These are phyloP conservation scores for Eutrema yunnanense DNA, from an alignment of 345 rosid genomes.

Conservation along the genomic window DNA sequence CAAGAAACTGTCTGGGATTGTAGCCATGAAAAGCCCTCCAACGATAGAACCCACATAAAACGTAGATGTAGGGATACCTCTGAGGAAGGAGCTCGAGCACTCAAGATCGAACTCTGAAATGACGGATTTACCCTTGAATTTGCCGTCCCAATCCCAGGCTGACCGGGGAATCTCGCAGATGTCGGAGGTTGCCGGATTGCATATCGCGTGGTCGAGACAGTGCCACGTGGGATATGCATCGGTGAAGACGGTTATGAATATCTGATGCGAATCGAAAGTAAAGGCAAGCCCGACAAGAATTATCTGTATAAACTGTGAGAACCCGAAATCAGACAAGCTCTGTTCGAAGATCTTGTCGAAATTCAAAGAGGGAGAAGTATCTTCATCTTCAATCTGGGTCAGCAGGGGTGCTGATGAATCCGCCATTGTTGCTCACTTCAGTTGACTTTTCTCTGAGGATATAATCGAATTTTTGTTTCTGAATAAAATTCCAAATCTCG, in stretches of 20 bases:
- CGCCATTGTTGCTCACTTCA: conserved; percentile 11
- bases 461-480: not conserved
- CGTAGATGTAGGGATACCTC: conserved; percentile 46
- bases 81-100: conserved; percentile 39
- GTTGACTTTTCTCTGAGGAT: not conserved
- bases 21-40: conserved; percentile 30
- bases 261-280: conserved; percentile 56
- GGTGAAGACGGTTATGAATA: conserved; percentile 58
- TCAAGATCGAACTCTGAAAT: conserved; percentile 54
- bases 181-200: conserved; percentile 19
- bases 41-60: conserved; percentile 41
- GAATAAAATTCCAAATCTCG: not conserved
- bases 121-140: conserved; percentile 27
- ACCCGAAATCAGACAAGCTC: conserved; percentile 13
- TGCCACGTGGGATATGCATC: conserved; percentile 57
- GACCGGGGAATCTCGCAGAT: conserved; percentile 38
- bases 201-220: conserved; percentile 26
- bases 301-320: conserved; percentile 37
- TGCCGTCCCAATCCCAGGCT: conserved; percentile 50
- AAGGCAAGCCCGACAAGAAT: conserved; percentile 45
- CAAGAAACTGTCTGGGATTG: conserved; percentile 29
- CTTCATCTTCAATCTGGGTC: conserved; percentile 8
- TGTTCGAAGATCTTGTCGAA: conserved; percentile 23
- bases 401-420: conserved; percentile 21
- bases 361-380: not conserved